Conservation (phyloP, 1,284 basidiomycete species). For the Ceratobasidium sp. region DNA sequence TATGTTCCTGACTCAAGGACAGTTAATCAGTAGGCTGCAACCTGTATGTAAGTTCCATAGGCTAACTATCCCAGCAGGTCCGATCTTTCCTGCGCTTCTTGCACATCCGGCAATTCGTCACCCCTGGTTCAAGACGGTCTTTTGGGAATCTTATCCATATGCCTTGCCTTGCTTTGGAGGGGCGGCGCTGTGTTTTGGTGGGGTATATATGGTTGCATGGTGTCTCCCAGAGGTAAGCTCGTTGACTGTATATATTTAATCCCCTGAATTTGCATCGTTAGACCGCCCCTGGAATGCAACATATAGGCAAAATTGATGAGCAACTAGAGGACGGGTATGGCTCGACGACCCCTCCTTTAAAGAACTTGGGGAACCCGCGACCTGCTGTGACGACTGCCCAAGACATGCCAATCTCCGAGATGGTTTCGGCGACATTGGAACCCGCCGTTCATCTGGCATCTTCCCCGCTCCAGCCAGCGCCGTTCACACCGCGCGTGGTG, state of each 20-base stretch:
- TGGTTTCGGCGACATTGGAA: conserved; percentile 11
- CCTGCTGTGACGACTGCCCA: neutral
- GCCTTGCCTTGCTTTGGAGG: conserved; percentile 36
- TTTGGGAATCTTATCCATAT: conserved; percentile 25
- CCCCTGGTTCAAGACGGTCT: conserved; percentile 16
- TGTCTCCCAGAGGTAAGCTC: conserved; percentile 26
- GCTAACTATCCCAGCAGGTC: conserved; percentile 1
- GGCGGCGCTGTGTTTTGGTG: conserved; percentile 10
- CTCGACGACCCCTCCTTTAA: neutral
- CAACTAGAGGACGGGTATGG: neutral
- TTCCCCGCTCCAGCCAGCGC: no score
- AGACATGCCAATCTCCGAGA: neutral
- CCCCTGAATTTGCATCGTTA: neutral
- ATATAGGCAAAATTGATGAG: neutral
- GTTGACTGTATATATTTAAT: neutral
- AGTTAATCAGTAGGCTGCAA: conserved; percentile 28
- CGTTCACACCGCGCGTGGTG: conserved; percentile 8
- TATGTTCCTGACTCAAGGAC: neutral
- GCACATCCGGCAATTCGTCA: conserved; percentile 27
- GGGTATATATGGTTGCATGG: conserved; percentile 14
- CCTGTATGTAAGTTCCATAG: neutral
- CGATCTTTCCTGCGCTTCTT: conserved; percentile 18
- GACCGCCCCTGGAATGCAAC: conserved; percentile 18
- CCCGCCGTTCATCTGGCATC: neutral
- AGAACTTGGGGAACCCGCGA: neutral